These are phyloP conservation scores for Hortaea werneckii DNA, from an alignment of 2,329 filamentous ascomycete species.

Conservation along the genomic window DNA sequence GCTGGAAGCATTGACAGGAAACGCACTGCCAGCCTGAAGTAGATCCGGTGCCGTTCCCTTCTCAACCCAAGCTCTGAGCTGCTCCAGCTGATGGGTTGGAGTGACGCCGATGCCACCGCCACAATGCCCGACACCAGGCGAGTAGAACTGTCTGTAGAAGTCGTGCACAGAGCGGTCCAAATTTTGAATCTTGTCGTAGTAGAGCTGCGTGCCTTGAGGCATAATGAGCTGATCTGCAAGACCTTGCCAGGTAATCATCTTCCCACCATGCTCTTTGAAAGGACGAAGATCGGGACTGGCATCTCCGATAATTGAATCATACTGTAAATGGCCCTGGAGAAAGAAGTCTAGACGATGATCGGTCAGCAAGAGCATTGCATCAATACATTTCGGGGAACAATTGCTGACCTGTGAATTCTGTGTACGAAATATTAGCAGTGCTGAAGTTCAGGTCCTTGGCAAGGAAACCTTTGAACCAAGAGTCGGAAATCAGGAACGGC, in stretches of 20 bases:
- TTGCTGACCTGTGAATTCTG: slow-evolving; percentile 6
- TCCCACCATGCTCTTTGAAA: slow-evolving; percentile 29
- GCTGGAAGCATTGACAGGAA: slow-evolving; percentile 1
- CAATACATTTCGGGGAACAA: not conserved
- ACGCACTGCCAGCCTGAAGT: slow-evolving; percentile 6
- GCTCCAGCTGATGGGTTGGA: slow-evolving; percentile 10
- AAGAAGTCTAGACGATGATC: slow-evolving; percentile 2
- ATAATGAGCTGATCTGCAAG: slow-evolving; percentile 29
- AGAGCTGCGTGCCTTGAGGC: slow-evolving; percentile 25
- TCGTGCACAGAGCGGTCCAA: slow-evolving; percentile 17
- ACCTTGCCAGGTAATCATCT: slow-evolving; percentile 34
- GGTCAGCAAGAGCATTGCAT: not conserved
- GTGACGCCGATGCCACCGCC: slow-evolving; percentile 18
- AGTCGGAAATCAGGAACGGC: slow-evolving; percentile 21
- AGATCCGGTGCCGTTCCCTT: slow-evolving; percentile 14
- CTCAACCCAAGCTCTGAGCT: slow-evolving; percentile 20
- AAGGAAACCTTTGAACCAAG: slow-evolving; percentile 29
- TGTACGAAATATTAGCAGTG: slow-evolving; percentile 19
- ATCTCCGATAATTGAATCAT: slow-evolving; percentile 27
- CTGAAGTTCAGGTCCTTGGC: slow-evolving; percentile 23
- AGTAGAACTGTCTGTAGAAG: slow-evolving; percentile 29
- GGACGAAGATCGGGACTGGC: slow-evolving; percentile 26
- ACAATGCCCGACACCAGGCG: slow-evolving; percentile 30
- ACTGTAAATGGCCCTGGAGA: slow-evolving; percentile 15
- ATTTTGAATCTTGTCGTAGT: slow-evolving; percentile 25